These are phyloP conservation scores for Boletus pseudo-olivaceus DNA, from an alignment of 768 basidiomycete genomes.

Conservation along the genomic window DNA sequence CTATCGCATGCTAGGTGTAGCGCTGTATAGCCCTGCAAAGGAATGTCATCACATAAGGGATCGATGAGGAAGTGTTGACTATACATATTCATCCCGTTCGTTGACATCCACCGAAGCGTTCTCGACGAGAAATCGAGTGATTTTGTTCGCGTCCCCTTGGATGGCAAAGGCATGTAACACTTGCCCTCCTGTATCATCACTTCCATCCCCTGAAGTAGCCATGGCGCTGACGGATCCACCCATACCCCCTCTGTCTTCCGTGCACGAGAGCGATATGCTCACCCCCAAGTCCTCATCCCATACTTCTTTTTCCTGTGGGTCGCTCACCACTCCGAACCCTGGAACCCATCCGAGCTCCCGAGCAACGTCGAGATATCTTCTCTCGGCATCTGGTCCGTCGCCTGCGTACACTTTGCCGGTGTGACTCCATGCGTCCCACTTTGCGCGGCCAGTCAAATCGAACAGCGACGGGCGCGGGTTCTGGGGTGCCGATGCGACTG, in stretches of 20 bases:
- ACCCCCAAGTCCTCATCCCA: slow-evolving; percentile 41
- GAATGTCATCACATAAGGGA: slow-evolving; percentile 1
- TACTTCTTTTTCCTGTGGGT: slow-evolving; percentile 32
- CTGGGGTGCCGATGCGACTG: slow-evolving; percentile 52
- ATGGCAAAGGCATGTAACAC: slow-evolving; percentile 64
- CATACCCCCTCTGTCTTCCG: slow-evolving; percentile 38
- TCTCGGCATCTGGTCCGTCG: slow-evolving; percentile 49
- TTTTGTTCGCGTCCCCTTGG: slow-evolving; percentile 44
- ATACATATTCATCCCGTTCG: slow-evolving; percentile 68
- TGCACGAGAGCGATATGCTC: slow-evolving; percentile 19
- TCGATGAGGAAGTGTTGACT: slow-evolving; percentile 24
- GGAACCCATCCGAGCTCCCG: slow-evolving; percentile 65
- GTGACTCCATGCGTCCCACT: slow-evolving; percentile 81
- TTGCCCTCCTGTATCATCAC: slow-evolving; percentile 40
- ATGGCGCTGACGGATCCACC: slow-evolving; percentile 65
- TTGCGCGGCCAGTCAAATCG: slow-evolving; percentile 75
- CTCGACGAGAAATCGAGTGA: slow-evolving; percentile 43
- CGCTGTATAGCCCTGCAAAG: slow-evolving; percentile 76
- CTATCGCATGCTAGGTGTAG: slow-evolving; percentile 86
- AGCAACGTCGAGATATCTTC: slow-evolving; percentile 67
- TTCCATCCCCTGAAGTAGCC: slow-evolving; percentile 36
- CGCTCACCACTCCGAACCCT: slow-evolving; percentile 17
- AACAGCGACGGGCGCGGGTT: slow-evolving; percentile 68
- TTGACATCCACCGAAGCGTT: slow-evolving; percentile 51
- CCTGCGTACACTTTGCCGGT: slow-evolving; percentile 46